Conservation (phyloP, 768 basidiomycete genomes). For the Cubamyces sp. region DNA sequence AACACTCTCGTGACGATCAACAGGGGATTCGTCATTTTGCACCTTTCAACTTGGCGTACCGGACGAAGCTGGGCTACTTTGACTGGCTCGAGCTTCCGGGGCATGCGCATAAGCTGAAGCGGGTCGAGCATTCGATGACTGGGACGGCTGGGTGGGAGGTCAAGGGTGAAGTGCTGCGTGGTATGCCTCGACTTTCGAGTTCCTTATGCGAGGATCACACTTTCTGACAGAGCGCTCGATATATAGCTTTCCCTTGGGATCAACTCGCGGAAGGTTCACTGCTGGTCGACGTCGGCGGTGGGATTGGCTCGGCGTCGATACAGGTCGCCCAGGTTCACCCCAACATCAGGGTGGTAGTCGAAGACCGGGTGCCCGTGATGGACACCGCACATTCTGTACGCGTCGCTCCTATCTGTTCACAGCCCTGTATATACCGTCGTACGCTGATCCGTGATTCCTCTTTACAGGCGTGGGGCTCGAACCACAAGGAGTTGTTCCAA, state of each 20-base stretch:
- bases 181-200: background rate
- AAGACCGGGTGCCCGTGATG: conserved; percentile 7
- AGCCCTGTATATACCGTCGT: no score
- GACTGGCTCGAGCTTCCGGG: conserved; percentile 66
- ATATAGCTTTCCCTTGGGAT: conserved; percentile 30
- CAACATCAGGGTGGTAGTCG: conserved; percentile 18
- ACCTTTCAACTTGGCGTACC: conserved; percentile 64
- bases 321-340: conserved; percentile 11
- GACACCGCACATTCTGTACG: conserved; percentile 40
- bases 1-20: no score
- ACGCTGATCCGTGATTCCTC: no score
- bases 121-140: conserved; percentile 78
- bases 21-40: conserved; percentile 30
- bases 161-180: conserved; percentile 50
- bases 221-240: no score
- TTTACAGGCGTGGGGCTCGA: conserved; percentile 20
- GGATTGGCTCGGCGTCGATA: conserved; percentile 18
- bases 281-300: conserved; percentile 23
- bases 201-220: conserved; percentile 57
- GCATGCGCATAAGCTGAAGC: conserved; percentile 42
- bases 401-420: background rate
- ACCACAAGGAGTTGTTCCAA: background rate
- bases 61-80: conserved; percentile 2
- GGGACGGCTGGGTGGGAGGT: conserved; percentile 71
- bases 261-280: conserved; percentile 2